Evolutionary conservation across 441 rosid genomes (phyloP).

Genomic region (Jatropha podagrica): DNA sequence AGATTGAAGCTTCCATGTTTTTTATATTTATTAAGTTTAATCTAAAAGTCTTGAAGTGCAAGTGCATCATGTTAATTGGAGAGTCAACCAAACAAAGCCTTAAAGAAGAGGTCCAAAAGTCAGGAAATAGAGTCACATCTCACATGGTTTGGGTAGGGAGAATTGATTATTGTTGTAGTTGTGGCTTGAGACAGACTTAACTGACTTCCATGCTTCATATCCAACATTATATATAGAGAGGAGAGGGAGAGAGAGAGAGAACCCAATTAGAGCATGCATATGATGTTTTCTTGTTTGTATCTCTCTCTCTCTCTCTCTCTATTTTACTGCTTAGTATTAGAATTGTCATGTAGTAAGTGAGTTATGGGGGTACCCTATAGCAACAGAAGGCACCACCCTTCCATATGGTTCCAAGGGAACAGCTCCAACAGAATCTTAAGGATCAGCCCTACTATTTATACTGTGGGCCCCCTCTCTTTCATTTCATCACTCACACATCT

Average conservation of each 20-base stretch:
- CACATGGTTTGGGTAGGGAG: slow-evolving; percentile 25
- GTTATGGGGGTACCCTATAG: slow-evolving; percentile 21
- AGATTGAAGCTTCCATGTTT: too few relatives aligned
- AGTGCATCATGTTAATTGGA: too few relatives aligned
- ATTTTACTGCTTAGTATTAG: slow-evolving; percentile 5
- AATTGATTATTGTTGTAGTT: slow-evolving; percentile 17
- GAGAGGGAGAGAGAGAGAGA: background rate
- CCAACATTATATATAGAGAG: slow-evolving; percentile 4
- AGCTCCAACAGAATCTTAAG: slow-evolving; percentile 53
- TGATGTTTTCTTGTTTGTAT: slow-evolving; percentile 20
- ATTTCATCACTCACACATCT: background rate
- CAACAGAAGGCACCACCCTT: slow-evolving; percentile 11
- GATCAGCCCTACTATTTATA: slow-evolving; percentile 38
- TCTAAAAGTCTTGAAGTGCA: too few relatives aligned
- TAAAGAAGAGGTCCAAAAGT: slow-evolving; percentile 7
- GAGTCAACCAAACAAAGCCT: background rate
- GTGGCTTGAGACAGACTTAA: slow-evolving; percentile 29
- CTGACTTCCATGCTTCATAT: slow-evolving; percentile 32
- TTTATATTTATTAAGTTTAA: too few relatives aligned
- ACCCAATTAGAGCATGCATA: background rate
- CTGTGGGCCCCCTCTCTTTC: slow-evolving; percentile 31
- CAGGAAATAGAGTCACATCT: slow-evolving; percentile 20
- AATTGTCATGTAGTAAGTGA: slow-evolving; percentile 28
- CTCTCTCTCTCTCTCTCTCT: background rate
- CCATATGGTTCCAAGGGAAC: slow-evolving; percentile 46